Evolutionary conservation across 176 grass and related monocot species (phyloP).

Genomic region (Tillandsia leiboldiana): DNA sequence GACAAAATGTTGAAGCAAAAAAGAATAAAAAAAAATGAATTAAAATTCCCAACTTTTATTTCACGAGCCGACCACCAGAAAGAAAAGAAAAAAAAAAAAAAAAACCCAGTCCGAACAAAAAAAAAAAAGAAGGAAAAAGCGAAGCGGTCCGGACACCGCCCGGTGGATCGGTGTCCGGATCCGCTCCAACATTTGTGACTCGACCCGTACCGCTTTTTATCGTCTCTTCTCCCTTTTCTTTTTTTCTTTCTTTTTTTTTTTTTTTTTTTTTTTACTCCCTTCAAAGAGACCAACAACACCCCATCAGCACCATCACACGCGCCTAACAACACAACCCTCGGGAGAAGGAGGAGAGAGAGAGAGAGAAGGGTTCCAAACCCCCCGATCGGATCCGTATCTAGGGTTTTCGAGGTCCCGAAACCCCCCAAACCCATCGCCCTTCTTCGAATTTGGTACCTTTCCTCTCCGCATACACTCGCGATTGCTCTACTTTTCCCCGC

Average conservation of each 20-base stretch:
- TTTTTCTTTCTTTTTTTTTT: too few species aligned
- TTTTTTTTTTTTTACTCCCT: conserved; percentile 50
- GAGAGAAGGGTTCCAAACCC: conserved; percentile 4
- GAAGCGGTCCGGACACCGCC: not conserved
- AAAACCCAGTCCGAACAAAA: too few species aligned
- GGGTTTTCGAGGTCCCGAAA: not conserved
- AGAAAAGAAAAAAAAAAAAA: too few species aligned
- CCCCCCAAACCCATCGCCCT: conserved; percentile 11
- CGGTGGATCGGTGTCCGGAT: not conserved
- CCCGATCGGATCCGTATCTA: not conserved
- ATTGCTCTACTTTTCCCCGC: not conserved
- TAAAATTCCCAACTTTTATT: too few species aligned
- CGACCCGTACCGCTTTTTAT: not conserved
- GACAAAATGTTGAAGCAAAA: too few species aligned
- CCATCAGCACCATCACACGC: not conserved
- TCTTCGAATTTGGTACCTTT: not conserved
- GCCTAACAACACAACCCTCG: conserved; percentile 1
- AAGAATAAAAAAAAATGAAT: too few species aligned
- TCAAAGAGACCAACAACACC: conserved; percentile 56
- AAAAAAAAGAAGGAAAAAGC: not conserved
- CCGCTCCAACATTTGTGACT: conserved; percentile 14
- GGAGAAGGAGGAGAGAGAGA: not conserved
- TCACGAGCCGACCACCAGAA: too few species aligned
- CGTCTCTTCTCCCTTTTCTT: conserved; percentile 20
- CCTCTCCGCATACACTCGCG: not conserved